phyloP scores from a whole-genome alignment of 306 rosid genomes.

The apple (Malus domestica) region ASM211411v1 NC_041804.1:4004001-4004500 shows the following conservation, averaged over 20 bases:
- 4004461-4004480: no score
- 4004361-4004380: no score
- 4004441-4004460: no score
- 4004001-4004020: no score
- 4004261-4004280: background rate
- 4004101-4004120: background rate
- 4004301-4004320: background rate
- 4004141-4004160: background rate
- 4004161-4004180: background rate
- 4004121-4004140: background rate
- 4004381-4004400: no score
- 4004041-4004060: no score
- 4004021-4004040: no score
- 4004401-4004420: no score
- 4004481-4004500: no score
- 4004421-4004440: no score
- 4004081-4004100: background rate
- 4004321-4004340: background rate
- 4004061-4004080: background rate
- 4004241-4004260: background rate
- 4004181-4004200: background rate
- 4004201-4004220: background rate
- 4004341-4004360: no score
- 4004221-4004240: background rate
- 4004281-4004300: background rate